A percentile compares a stretch with the other conserved stretches of the same genome.
These are phyloP conservation scores for Cicer bijugum DNA, from an alignment of 306 rosid species.

Conservation along the genomic window DNA sequence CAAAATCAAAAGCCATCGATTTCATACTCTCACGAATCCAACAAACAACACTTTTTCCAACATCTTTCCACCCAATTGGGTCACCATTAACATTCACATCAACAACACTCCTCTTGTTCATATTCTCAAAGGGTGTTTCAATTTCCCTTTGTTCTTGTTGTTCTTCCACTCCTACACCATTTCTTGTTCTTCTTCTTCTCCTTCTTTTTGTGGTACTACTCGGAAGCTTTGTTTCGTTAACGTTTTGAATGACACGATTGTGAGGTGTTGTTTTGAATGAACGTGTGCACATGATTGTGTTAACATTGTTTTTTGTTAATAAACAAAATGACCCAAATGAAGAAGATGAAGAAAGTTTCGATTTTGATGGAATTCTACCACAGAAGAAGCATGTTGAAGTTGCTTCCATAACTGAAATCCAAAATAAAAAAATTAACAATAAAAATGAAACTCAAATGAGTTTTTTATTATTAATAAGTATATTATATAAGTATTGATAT, in stretches of 20 bases:
- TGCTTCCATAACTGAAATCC: constrained; percentile 41
- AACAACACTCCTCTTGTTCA: not conserved
- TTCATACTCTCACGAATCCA: constrained; percentile 76
- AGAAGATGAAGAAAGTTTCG: constrained; percentile 40
- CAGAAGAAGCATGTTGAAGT: constrained; percentile 51
- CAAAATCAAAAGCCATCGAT: constrained; percentile 70
- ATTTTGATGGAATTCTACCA: constrained; percentile 42
- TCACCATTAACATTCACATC: constrained; percentile 55
- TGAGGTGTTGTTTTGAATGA: constrained; percentile 34
- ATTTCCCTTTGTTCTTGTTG: not conserved
- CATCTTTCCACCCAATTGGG: constrained; percentile 71
- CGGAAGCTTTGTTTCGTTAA: constrained; percentile 40
- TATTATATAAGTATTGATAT: not conserved
- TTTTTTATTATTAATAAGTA: not conserved
- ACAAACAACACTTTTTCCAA: constrained; percentile 67
- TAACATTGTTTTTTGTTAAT: constrained; percentile 37
- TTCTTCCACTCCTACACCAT: not conserved
- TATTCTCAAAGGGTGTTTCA: not conserved
- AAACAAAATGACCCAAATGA: constrained; percentile 41
- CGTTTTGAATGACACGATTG: constrained; percentile 38
- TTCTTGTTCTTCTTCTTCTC: constrained; percentile 34
- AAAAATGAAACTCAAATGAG: constrained; percentile 3
- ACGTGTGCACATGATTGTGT: constrained; percentile 27
- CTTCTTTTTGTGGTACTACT: constrained; percentile 12
- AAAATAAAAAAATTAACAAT: not conserved